Conservation (phyloP, 306 rosid species). For the Cyamopsis tetragonoloba region DNA sequence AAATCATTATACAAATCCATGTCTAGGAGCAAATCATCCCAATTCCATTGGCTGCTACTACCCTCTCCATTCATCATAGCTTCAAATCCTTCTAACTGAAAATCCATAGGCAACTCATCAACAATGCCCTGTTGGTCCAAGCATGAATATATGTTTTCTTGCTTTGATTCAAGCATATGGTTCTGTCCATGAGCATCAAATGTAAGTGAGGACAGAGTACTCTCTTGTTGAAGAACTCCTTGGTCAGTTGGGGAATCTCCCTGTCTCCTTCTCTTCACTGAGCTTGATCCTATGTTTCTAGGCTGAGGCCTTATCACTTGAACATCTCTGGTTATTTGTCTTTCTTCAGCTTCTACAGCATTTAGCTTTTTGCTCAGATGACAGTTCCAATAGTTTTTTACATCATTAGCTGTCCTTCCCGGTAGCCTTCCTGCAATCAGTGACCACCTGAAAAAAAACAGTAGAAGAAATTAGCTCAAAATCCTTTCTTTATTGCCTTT, state of each 20-base stretch:
- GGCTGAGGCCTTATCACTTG: slow-evolving; percentile 26
- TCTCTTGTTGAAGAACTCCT: slow-evolving; percentile 21
- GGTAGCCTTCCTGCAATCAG: slow-evolving; percentile 60
- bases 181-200: slow-evolving; percentile 23
- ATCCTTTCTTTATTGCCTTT: neutral
- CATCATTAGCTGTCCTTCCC: slow-evolving; percentile 68
- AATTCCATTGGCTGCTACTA: slow-evolving; percentile 37
- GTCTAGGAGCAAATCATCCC: slow-evolving; percentile 54
- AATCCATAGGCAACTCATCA: slow-evolving; percentile 33
- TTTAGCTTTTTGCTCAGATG: slow-evolving; percentile 51
- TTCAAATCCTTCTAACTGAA: slow-evolving; percentile 33
- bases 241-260: slow-evolving; percentile 16
- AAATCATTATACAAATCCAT: slow-evolving; percentile 41
- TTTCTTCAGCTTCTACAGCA: slow-evolving; percentile 29
- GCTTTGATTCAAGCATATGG: slow-evolving; percentile 21
- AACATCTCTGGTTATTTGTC: slow-evolving; percentile 7
- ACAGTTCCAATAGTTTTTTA: slow-evolving; percentile 71
- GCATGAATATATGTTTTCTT: slow-evolving; percentile 27
- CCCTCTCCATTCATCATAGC: slow-evolving; percentile 26
- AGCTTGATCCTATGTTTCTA: slow-evolving; percentile 23
- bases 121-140: slow-evolving; percentile 26
- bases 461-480: neutral
- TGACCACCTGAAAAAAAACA: slow-evolving; percentile 56
- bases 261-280: slow-evolving; percentile 7
- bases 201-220: neutral